Evolutionary conservation across 176 grass and related monocot species (phyloP), one percentile per base, ranked within the genome.

Genomic region (Aegilops bicornis): DNA sequence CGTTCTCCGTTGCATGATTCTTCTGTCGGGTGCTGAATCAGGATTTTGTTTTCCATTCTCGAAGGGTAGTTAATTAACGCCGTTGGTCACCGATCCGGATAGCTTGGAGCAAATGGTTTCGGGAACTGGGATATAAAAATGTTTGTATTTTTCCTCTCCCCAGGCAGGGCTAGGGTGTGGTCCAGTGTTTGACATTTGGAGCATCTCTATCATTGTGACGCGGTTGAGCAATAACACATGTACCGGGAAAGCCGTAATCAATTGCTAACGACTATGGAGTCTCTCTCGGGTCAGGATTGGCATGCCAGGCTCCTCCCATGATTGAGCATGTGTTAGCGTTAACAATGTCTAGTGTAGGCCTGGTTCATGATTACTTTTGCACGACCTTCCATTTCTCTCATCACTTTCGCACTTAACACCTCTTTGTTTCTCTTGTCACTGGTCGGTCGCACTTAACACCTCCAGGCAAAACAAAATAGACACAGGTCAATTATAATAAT

Each of bases 131-230:
- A 54, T 54, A 52, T 54, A 19, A 54, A 19, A 54, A 54, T 54
- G 50, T 54, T 54, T 54, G 50, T 19, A 54, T 54, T 27, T 73
- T 23, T 72, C n/a, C 20, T 45, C n/a, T 75, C 13, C n/a, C 14
- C 42, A 20, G 72, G 13, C 3, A 33, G 65, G n/a, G n/a, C 3
- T 25, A 4, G 56, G 20, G 20, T 59, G 56, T 59, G 17, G 17
- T 59, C 2, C 19, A 59, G 56, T 75, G 24, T 76, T 76, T 76
- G 73, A 76, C 73, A 76, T 76, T 31, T 54, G 19, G 27, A 54
- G 25, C 73, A 20, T 76, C 73, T 76, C 45, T 54, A 76, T 76
- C 73, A 76, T 76, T 12, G 45, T 12, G 45, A 76, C 73, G 16
- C 43, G 73, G 43, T 9, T 76, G 45, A 2, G 69, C 69, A 72